These are phyloP conservation scores for Combretum micranthum DNA, from an alignment of 345 rosid species.

Conservation along the genomic window DNA sequence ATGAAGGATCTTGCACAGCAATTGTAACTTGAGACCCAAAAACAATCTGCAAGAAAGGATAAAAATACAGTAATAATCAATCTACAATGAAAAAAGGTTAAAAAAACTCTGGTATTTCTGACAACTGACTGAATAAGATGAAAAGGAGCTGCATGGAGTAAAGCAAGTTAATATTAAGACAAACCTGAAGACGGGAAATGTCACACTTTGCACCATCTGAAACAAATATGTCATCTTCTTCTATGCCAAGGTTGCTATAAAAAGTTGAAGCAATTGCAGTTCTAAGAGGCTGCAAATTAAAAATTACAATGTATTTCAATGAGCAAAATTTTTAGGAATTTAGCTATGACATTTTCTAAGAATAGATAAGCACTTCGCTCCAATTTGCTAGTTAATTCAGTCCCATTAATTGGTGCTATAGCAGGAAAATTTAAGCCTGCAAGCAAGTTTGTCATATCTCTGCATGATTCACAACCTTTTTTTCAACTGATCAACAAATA, in stretches of 20 bases:
- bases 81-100: neutral
- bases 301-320: conserved; percentile 7
- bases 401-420: too few relatives aligned
- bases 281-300: conserved; percentile 62
- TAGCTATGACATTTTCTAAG: neutral
- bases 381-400: too few relatives aligned
- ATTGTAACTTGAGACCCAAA: conserved; percentile 69
- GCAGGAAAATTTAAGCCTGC: too few relatives aligned
- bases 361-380: too few relatives aligned
- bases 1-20: conserved; percentile 93
- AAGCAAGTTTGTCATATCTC: too few relatives aligned
- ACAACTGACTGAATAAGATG: too few relatives aligned
- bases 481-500: too few relatives aligned
- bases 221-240: conserved; percentile 81
- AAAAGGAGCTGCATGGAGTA: too few relatives aligned
- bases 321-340: neutral
- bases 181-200: conserved; percentile 94
- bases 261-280: conserved; percentile 68
- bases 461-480: too few relatives aligned
- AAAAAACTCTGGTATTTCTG: too few relatives aligned
- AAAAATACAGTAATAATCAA: neutral
- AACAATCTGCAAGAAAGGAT: conserved; percentile 35
- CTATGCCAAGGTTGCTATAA: conserved; percentile 72
- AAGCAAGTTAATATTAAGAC: neutral
- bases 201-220: conserved; percentile 99